Base-by-base conservation (phyloP, 164 flowering plant species). In the Liquidambar formosana region DNA sequence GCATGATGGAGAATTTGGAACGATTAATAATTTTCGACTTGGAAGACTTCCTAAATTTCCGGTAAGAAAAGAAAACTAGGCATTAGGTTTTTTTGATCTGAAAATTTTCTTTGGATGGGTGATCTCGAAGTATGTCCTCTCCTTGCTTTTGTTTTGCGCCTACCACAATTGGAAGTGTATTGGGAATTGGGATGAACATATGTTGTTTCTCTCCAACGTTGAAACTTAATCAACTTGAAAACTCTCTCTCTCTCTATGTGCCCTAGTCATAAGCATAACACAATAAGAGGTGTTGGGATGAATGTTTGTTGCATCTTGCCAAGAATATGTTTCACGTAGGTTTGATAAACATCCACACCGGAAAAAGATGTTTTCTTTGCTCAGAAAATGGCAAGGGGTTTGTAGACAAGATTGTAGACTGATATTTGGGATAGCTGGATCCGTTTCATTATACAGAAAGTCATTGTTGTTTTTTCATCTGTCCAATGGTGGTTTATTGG, bases 1-100 rank as follows among this genome's bases (percentile, higher is more conserved):
- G 78, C 91, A 91, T 81, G 98, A 96, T 81, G 97, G 97, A 67
- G 99, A 93, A 54, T 96, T 96, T 81, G 99, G 99, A 73, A 96
- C 99, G 21, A 96, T 96, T 57, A 96, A 96, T 82, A 93, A 96
- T 82, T 96, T 93, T 48, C 90, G 98, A 54, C 93, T 93, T 75
- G 99, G 98, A 73, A 84, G 98, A 64, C 97, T 93, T 76, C 92
- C 99, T 58, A 93, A 89, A 77, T 80, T 93, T 69, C 94, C 81
- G 63, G 97, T 90, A 84, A 68, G 84, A 51, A 12, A 10, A 18
- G 19, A 33, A 52, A 61, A 9, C 47, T 25, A 48, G 41, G 43
- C 48, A 18, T 41, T 18, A 43, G 3, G 13, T 44, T 46, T 4
- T 1, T 5, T 48, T 13, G 6, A 33, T 33, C 6, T 33, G 41